Percentiles rank a stretch among this genome's conserved stretches.
Conservation (phyloP, 257 asterid genomes). For the Coffea eugenioides region DNA sequence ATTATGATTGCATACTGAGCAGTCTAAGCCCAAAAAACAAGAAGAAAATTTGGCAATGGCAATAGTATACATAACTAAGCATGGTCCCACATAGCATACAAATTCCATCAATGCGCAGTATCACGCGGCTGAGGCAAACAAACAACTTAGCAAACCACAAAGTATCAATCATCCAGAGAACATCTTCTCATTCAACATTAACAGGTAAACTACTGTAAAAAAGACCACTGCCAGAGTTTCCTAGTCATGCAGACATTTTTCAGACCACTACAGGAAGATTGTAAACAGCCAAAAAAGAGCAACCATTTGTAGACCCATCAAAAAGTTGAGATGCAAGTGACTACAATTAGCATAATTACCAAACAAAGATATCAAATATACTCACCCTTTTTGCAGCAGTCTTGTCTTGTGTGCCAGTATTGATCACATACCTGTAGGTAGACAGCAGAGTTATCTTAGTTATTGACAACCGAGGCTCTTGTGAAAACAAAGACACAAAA, state of each 20-base stretch:
- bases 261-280: background rate
- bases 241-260: background rate
- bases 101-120: background rate
- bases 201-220: background rate
- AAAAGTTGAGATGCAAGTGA: background rate
- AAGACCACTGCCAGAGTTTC: background rate
- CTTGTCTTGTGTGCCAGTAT: constrained; percentile 87
- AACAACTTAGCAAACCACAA: background rate
- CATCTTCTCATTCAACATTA: background rate
- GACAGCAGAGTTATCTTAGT: background rate
- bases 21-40: background rate
- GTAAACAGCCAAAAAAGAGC: background rate
- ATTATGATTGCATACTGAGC: background rate
- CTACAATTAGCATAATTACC: background rate
- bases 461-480: background rate
- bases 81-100: background rate
- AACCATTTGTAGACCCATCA: background rate
- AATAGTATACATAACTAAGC: background rate
- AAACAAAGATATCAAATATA: constrained; percentile 5
- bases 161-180: background rate
- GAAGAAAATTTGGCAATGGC: background rate
- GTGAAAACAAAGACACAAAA: constrained; percentile 3
- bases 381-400: constrained; percentile 86
- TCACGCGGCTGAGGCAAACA: background rate
- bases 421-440: constrained; percentile 68